These are phyloP conservation scores for Cicer bijugum DNA, from an alignment of 306 rosid species.

Conservation along the genomic window DNA sequence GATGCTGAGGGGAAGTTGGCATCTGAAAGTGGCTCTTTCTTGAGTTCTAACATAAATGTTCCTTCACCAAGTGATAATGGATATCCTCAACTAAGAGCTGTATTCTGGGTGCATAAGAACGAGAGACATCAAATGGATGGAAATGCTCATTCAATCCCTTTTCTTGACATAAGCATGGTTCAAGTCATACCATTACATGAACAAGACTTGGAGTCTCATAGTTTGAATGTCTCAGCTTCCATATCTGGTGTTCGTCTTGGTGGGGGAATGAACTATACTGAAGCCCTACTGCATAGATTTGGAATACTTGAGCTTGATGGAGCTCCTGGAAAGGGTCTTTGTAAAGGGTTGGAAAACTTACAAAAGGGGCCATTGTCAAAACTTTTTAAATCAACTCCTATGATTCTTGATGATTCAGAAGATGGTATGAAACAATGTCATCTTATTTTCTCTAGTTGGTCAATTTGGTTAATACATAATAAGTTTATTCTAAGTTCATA, in stretches of 20 bases:
- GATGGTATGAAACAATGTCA: constrained; percentile 59
- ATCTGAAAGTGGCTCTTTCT: constrained; percentile 50
- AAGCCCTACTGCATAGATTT: constrained; percentile 83
- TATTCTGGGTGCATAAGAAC: constrained; percentile 80
- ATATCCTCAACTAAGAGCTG: constrained; percentile 76
- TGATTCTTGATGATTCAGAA: constrained; percentile 52
- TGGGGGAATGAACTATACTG: constrained; percentile 97
- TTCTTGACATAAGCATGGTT: constrained; percentile 69
- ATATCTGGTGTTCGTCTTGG: constrained; percentile 87
- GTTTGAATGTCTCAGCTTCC: constrained; percentile 81
- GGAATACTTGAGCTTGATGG: constrained; percentile 96
- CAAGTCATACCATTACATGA: constrained; percentile 78
- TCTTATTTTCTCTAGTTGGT: constrained; percentile 39
- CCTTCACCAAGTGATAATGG: constrained; percentile 58
- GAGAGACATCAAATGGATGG: constrained; percentile 50
- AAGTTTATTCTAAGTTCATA: constrained; percentile 31
- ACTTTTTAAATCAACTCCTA: constrained; percentile 68
- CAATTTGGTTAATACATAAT: constrained; percentile 26
- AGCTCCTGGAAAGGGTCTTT: constrained; percentile 77
- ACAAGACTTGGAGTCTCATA: constrained; percentile 73
- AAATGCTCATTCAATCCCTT: constrained; percentile 58
- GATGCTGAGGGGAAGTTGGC: constrained; percentile 69
- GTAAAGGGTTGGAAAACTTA: constrained; percentile 78
- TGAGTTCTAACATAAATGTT: constrained; percentile 56
- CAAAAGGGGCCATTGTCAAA: constrained; percentile 85